Evolutionary conservation across 768 basidiomycete species (phyloP), one percentile per base, ranked within the genome.

Genomic region (Suillus subluteus): DNA sequence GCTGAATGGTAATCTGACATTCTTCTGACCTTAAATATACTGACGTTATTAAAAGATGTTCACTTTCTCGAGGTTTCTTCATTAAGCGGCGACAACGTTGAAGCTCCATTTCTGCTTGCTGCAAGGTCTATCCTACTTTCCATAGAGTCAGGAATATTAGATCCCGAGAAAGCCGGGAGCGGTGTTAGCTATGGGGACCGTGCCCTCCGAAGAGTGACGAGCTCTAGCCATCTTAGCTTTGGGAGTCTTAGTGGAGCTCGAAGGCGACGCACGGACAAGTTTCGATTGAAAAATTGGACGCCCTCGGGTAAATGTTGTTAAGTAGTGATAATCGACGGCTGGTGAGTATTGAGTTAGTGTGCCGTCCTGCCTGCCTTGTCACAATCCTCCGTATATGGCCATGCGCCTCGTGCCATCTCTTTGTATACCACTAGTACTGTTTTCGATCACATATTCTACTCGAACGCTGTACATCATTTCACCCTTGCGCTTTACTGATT

Each of bases 181-280:
- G 98, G 98, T 26, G 95, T 99, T 55, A 95, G 92, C 73, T 99
- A 98, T 74, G 98, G 98, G 11, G 98, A 98, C 77, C 86, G 98
- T 66, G 92, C 95, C 30, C 82, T 99, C 40, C 86, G 95, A 65
- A 85, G 97, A 72, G 94, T 98, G 40, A 95, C 91, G 68, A 94
- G 92, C 76, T 92, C 91, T n/a, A 94, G 92, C 73, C 88, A 92
- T 65, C 80, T 96, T 72, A 94, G 93, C 75, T 93, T 94, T 75
- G 92, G 92, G 18, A 93, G 91, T 73, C 79, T 92, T 62, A 92
- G 90, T 73, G 87, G 85, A n/a, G 79, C 84, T 55, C 87, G 90
- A 59, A 83, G 83, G 74, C 87, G 85, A 68, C 79, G 76, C 46
- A 78, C 85, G n/a, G 83, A 88, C 65, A 90, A 83, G 74, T 76